These are phyloP conservation scores for Starmerella floris DNA, from an alignment of 805 yeast genomes.

Conservation along the genomic window DNA sequence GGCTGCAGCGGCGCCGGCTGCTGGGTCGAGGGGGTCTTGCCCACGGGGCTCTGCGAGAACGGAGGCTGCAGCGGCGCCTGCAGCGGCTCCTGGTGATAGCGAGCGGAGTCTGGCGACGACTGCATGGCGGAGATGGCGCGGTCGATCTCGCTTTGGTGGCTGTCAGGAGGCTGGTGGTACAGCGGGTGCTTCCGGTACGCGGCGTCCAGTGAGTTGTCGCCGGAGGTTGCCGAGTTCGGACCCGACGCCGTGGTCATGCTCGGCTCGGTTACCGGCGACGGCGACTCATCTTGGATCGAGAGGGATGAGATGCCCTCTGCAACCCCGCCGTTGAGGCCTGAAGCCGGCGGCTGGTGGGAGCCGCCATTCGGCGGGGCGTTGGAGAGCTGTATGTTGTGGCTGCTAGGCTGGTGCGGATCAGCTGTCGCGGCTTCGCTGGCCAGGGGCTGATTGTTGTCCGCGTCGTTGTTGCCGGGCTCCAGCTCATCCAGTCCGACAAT, in stretches of 20 bases:
- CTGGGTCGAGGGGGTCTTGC: background rate
- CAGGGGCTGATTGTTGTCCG: background rate
- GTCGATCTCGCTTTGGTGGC: slow-evolving; percentile 28
- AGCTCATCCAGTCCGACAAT: background rate
- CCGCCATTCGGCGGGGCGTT: background rate
- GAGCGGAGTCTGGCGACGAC: background rate
- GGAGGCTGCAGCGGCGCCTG: background rate
- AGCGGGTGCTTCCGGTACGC: background rate
- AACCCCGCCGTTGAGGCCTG: too few relatives aligned
- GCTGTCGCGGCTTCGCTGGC: background rate
- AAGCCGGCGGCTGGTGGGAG: background rate
- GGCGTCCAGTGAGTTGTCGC: background rate
- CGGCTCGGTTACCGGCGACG: slow-evolving; percentile 3
- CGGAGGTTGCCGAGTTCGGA: slow-evolving; percentile 4
- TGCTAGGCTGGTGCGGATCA: background rate
- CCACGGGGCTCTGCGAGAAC: background rate
- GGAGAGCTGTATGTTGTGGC: background rate
- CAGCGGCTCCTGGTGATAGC: background rate
- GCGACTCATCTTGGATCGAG: background rate
- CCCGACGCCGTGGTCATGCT: slow-evolving; percentile 1
- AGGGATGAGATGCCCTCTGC: background rate
- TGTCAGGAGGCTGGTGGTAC: background rate
- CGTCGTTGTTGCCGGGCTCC: background rate
- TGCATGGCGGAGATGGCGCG: slow-evolving; percentile 28
- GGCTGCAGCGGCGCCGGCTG: background rate